A percentile compares a stretch with the other conserved stretches of the same genome.
Conservation (phyloP, 1,284 basidiomycete genomes). For the Farysia itapuensis region DNA sequence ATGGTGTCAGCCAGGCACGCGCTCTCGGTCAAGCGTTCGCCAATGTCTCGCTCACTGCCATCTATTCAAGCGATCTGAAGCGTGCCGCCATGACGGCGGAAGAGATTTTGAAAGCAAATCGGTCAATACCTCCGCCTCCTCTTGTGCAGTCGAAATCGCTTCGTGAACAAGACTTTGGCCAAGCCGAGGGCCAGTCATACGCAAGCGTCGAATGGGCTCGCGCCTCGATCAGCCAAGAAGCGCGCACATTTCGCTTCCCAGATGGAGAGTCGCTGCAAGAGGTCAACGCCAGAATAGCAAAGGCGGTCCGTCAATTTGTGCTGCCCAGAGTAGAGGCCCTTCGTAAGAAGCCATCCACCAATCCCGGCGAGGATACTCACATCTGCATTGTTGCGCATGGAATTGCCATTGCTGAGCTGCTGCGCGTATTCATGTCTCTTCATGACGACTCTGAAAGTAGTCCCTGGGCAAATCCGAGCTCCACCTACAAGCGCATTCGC, state of each 20-base stretch:
- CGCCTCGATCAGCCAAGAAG: conserved; percentile 48
- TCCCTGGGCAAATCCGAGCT: conserved; percentile 54
- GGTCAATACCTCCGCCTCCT: conserved; percentile 65
- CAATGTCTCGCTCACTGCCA: conserved; percentile 67
- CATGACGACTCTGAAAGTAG: conserved; percentile 29
- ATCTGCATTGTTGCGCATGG: conserved; percentile 79
- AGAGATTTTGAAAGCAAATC: conserved; percentile 64
- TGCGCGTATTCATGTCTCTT: conserved; percentile 45
- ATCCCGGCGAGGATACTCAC: conserved; percentile 61
- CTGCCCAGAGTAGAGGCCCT: conserved; percentile 65
- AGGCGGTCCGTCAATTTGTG: conserved; percentile 67
- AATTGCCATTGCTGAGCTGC: conserved; percentile 69
- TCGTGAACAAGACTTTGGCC: conserved; percentile 67
- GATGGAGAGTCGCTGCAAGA: conserved; percentile 75
- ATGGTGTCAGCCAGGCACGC: conserved; percentile 83
- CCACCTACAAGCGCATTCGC: conserved; percentile 60
- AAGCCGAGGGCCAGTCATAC: conserved; percentile 72
- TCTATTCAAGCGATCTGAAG: conserved; percentile 78
- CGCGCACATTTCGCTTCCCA: conserved; percentile 68
- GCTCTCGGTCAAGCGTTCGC: conserved; percentile 72
- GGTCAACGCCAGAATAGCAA: conserved; percentile 67
- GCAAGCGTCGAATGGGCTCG: conserved; percentile 28
- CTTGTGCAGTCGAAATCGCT: conserved; percentile 63
- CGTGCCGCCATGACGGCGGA: conserved; percentile 75
- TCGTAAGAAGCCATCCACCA: conserved; percentile 12